Conservation (phyloP, 2,329 filamentous ascomycete species). For the Xylariaceae sp. region DNA sequence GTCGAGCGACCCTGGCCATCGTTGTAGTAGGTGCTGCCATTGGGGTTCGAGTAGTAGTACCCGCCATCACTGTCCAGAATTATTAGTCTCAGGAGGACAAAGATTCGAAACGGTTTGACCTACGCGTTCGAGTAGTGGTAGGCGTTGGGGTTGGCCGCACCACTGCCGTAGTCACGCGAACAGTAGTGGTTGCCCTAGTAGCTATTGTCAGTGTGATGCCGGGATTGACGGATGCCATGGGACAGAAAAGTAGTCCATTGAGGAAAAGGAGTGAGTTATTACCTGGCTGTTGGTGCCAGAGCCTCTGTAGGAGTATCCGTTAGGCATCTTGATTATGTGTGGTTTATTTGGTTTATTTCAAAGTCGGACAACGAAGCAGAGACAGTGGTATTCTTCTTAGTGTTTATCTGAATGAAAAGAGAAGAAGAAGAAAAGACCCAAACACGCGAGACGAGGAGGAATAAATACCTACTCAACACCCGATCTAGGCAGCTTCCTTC, state of each 20-base stretch:
- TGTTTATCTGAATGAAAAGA: too few species aligned
- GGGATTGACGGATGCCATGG: background rate
- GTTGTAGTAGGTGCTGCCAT: constrained; percentile 66
- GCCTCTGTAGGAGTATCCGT: constrained; percentile 41
- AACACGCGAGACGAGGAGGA: too few species aligned
- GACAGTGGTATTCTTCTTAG: too few species aligned
- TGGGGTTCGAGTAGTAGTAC: constrained; percentile 68
- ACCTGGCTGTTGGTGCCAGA: constrained; percentile 61
- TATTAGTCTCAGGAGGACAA: background rate
- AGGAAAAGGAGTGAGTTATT: constrained; percentile 18
- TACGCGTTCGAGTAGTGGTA: constrained; percentile 65
- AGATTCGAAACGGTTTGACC: constrained; percentile 19
- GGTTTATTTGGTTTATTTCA: background rate
- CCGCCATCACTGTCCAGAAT: constrained; percentile 48
- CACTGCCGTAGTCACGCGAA: constrained; percentile 56
- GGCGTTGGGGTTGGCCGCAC: constrained; percentile 51
- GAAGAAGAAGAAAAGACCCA: too few species aligned
- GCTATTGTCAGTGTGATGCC: background rate
- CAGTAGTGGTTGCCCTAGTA: constrained; percentile 63
- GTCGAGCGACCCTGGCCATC: constrained; percentile 50
- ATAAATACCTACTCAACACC: too few species aligned
- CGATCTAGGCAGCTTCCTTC: too few species aligned
- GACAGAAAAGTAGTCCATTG: background rate
- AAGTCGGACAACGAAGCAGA: background rate
- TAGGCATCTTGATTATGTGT: constrained; percentile 26